Evolutionary conservation across 2,329 filamentous ascomycete species (phyloP).

Genomic region (Acephala macrosclerotiorum): DNA sequence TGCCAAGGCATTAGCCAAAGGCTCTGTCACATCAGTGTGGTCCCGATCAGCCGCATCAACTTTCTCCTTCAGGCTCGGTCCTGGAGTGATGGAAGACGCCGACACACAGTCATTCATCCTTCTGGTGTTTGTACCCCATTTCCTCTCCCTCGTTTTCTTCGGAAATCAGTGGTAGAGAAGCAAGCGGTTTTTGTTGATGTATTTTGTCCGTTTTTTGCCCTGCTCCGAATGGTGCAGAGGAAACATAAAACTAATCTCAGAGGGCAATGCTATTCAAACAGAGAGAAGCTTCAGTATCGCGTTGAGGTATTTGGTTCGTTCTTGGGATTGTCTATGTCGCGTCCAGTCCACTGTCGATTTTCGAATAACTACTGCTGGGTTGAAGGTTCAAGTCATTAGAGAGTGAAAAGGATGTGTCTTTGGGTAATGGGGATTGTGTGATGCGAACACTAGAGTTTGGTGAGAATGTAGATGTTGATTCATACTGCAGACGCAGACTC

Average conservation of each 20-base stretch:
- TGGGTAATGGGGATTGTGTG: slow-evolving; percentile 15
- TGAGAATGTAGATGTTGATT: slow-evolving; percentile 29
- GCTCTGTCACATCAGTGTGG: slow-evolving; percentile 53
- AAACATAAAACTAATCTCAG: slow-evolving; percentile 94
- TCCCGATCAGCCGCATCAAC: slow-evolving; percentile 73
- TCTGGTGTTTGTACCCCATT: slow-evolving; percentile 36
- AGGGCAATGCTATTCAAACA: slow-evolving; percentile 84
- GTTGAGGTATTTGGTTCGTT: slow-evolving; percentile 34
- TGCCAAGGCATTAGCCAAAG: slow-evolving; percentile 60
- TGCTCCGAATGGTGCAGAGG: slow-evolving; percentile 67
- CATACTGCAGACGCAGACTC: slow-evolving; percentile 33
- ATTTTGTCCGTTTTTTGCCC: slow-evolving; percentile 87
- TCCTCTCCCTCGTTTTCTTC: slow-evolving; percentile 43
- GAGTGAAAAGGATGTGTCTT: slow-evolving; percentile 28
- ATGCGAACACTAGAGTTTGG: slow-evolving; percentile 38
- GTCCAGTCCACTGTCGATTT: slow-evolving; percentile 35
- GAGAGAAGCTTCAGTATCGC: slow-evolving; percentile 64
- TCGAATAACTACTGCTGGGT: slow-evolving; percentile 29
- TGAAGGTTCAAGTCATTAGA: slow-evolving; percentile 27
- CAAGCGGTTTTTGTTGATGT: slow-evolving; percentile 93
- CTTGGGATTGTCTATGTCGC: slow-evolving; percentile 24
- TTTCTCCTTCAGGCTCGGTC: slow-evolving; percentile 56
- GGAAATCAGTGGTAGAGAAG: slow-evolving; percentile 58
- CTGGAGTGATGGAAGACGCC: slow-evolving; percentile 45
- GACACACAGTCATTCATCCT: slow-evolving; percentile 40